Percentiles rank a stretch among this genome's conserved stretches.
phyloP scores from a whole-genome alignment of 768 basidiomycete genomes.

The Hortiboletus campestris region DNA sequence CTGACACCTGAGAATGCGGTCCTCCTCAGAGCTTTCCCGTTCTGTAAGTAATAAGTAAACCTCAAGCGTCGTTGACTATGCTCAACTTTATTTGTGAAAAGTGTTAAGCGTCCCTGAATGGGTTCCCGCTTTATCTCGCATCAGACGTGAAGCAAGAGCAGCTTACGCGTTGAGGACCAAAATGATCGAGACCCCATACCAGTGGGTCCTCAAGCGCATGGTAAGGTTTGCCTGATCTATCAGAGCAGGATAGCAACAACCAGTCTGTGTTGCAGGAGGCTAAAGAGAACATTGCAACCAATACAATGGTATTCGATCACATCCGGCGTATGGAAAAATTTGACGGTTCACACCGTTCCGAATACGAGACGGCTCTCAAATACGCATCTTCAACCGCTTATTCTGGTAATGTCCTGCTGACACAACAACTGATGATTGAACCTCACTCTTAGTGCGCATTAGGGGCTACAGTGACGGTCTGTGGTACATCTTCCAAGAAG shows the following conservation, averaged over 20 bases:
- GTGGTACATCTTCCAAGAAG: not conserved
- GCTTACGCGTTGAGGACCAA: not conserved
- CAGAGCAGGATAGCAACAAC: not conserved
- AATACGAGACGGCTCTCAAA: not conserved
- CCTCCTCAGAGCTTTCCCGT: constrained; percentile 11
- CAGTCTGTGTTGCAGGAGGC: not conserved
- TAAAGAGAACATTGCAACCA: not conserved
- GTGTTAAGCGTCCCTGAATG: constrained; percentile 21
- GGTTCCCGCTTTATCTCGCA: constrained; percentile 36
- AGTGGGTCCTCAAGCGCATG: not conserved
- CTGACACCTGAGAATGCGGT: constrained; percentile 13
- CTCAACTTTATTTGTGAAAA: not conserved
- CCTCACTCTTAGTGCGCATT: not conserved
- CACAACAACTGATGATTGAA: not conserved
- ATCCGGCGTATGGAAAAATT: not conserved
- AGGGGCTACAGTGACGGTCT: not conserved
- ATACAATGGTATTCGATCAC: not conserved
- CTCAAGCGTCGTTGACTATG: too few species aligned
- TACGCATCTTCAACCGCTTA: not conserved
- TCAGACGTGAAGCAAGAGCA: constrained; percentile 31
- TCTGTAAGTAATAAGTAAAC: not conserved
- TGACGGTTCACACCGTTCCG: not conserved
- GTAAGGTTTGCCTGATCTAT: not conserved
- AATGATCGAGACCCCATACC: not conserved
- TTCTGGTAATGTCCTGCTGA: not conserved